Conservation (phyloP, 108 stramenopile species). For the Cyclotella sp. region DNA sequence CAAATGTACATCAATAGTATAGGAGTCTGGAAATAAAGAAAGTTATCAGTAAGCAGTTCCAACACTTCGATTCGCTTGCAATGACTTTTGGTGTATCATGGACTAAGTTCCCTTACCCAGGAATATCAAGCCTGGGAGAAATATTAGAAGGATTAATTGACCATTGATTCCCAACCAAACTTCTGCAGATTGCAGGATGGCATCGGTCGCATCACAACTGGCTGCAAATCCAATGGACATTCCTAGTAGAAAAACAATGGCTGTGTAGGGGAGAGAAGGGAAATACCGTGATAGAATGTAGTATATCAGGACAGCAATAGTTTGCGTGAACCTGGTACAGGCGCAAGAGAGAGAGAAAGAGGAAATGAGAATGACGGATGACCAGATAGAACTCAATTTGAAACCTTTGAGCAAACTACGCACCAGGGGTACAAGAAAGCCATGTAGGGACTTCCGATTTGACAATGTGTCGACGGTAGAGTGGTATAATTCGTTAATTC, state of each 20-base stretch:
- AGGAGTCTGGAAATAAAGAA: too few relatives aligned
- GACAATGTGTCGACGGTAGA: too few relatives aligned
- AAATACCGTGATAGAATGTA: conserved; percentile 33
- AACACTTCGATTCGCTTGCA: too few relatives aligned
- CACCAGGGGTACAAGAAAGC: too few relatives aligned
- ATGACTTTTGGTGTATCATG: too few relatives aligned
- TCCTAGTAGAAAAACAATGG: conserved; percentile 35
- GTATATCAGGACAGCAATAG: conserved; percentile 37
- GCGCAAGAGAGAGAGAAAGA: conserved; percentile 46
- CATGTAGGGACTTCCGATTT: too few relatives aligned
- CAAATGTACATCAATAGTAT: conserved; percentile 26
- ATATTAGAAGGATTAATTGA: conserved; percentile 29
- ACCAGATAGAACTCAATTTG: too few relatives aligned
- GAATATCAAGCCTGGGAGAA: conserved; percentile 47
- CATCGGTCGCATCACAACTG: neutral
- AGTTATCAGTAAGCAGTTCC: too few relatives aligned
- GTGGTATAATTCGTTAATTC: too few relatives aligned
- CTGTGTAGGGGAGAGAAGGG: conserved; percentile 33
- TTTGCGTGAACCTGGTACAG: conserved; percentile 41
- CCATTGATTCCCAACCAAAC: conserved; percentile 31
- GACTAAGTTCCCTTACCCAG: too few relatives aligned
- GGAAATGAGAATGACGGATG: neutral
- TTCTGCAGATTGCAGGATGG: neutral
- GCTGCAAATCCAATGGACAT: conserved; percentile 9
- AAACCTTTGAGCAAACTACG: too few relatives aligned